Conservation (phyloP, 2,329 filamentous ascomycete genomes). For the Elsinoe australis region DNA sequence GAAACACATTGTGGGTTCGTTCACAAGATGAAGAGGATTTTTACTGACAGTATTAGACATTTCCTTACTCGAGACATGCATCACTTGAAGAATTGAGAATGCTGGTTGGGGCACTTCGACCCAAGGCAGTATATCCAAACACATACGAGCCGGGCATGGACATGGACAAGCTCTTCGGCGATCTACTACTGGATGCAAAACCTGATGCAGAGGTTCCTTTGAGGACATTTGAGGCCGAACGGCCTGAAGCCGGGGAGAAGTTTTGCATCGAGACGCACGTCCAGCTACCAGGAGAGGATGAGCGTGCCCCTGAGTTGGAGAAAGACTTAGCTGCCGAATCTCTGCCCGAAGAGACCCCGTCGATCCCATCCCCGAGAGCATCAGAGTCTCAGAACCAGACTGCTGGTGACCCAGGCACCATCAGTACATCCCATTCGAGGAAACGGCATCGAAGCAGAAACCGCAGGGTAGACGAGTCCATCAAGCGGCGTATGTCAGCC, state of each 20-base stretch:
- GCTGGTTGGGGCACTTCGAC: conserved; percentile 60
- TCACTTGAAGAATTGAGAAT: conserved; percentile 72
- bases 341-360: background rate
- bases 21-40: background rate
- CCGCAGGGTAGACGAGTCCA: conserved; percentile 1
- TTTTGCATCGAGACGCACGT: background rate
- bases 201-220: background rate
- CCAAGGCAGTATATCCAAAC: conserved; percentile 65
- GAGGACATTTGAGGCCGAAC: background rate
- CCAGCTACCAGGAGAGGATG: too few relatives aligned
- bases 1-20: conserved; percentile 25
- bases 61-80: conserved; percentile 85
- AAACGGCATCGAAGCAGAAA: background rate
- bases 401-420: background rate
- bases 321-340: too few relatives aligned
- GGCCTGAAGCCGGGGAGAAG: background rate
- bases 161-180: conserved; percentile 63
- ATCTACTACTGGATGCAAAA: conserved; percentile 34
- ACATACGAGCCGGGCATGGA: conserved; percentile 58
- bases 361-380: too few relatives aligned
- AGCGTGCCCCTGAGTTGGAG: too few relatives aligned
- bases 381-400: too few relatives aligned
- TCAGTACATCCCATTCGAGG: background rate
- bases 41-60: conserved; percentile 37
- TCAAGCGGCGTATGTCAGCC: conserved; percentile 20